These are phyloP conservation scores for Astrocystis sublimbata DNA, from an alignment of 495 filamentous ascomycete genomes.

Conservation along the genomic window DNA sequence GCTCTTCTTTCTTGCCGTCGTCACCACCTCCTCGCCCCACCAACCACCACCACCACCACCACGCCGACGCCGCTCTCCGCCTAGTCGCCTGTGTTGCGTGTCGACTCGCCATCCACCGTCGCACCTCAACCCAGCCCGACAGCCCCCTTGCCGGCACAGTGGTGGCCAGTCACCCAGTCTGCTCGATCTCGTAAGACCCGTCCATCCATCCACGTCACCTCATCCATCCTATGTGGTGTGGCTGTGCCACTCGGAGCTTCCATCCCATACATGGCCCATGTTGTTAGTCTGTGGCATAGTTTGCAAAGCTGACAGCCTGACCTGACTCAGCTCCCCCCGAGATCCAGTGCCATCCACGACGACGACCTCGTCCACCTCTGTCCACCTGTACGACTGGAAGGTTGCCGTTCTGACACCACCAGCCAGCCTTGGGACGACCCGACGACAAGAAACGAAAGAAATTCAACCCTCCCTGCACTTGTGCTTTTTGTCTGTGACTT, in stretches of 20 bases:
- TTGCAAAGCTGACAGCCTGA: constrained; percentile 9
- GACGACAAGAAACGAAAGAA: constrained; percentile 33
- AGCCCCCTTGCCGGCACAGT: neutral
- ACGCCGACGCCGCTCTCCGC: constrained; percentile 10
- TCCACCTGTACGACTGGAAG: neutral
- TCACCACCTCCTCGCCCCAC: constrained; percentile 8
- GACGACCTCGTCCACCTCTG: neutral
- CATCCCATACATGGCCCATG: neutral
- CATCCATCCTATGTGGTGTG: no score
- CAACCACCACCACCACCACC: neutral
- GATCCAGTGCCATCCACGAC: neutral
- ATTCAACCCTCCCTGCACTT: constrained; percentile 23
- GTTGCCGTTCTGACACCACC: constrained; percentile 1
- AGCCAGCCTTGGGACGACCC: neutral
- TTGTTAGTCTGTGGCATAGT: neutral
- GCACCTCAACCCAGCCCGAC: neutral
- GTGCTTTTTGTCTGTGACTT: constrained; percentile 62
- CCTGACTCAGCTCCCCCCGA: neutral
- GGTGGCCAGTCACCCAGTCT: no score
- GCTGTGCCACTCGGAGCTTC: neutral
- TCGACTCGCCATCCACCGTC: neutral
- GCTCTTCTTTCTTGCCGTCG: constrained; percentile 35
- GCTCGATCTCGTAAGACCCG: neutral
- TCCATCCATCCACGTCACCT: neutral
- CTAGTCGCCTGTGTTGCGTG: constrained; percentile 10